Percentiles rank a stretch among this genome's conserved stretches.
These are phyloP conservation scores for Metschnikowia rubicola DNA, from an alignment of 805 yeast genomes.

Conservation along the genomic window DNA sequence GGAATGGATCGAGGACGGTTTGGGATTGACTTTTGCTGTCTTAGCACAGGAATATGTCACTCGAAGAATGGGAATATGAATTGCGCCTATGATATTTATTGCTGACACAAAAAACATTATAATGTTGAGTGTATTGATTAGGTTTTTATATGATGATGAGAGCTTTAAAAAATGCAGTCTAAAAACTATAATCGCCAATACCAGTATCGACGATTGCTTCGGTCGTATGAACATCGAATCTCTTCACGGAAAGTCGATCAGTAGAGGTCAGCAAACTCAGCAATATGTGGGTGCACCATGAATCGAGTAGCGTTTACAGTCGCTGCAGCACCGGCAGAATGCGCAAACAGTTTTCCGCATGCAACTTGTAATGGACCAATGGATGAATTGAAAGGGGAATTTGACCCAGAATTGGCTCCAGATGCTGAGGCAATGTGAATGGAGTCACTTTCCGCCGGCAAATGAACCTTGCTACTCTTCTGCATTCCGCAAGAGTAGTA, in stretches of 20 bases:
- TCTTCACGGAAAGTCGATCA: constrained; percentile 13
- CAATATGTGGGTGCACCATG: constrained; percentile 39
- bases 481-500: constrained; percentile 24
- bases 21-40: constrained; percentile 76
- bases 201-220: not conserved
- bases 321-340: not conserved
- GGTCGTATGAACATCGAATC: not conserved
- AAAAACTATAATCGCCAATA: not conserved
- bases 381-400: constrained; percentile 5
- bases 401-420: constrained; percentile 3
- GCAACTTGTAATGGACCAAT: not conserved
- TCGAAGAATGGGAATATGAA: constrained; percentile 73
- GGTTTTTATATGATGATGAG: not conserved
- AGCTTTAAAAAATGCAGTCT: not conserved
- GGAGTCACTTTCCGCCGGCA: constrained; percentile 10
- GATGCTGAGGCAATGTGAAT: constrained; percentile 1
- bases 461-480: constrained; percentile 15
- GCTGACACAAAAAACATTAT: not conserved
- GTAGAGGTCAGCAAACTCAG: constrained; percentile 44
- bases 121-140: no score
- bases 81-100: no score
- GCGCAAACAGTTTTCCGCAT: not conserved
- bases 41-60: constrained; percentile 89
- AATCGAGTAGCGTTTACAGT: constrained; percentile 13
- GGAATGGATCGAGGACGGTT: constrained; percentile 52